A percentile compares a stretch with the other conserved stretches of the same genome.
These are phyloP conservation scores for Globisporangium okanoganense DNA, from an alignment of 352 stramenopile species.

Conservation along the genomic window DNA sequence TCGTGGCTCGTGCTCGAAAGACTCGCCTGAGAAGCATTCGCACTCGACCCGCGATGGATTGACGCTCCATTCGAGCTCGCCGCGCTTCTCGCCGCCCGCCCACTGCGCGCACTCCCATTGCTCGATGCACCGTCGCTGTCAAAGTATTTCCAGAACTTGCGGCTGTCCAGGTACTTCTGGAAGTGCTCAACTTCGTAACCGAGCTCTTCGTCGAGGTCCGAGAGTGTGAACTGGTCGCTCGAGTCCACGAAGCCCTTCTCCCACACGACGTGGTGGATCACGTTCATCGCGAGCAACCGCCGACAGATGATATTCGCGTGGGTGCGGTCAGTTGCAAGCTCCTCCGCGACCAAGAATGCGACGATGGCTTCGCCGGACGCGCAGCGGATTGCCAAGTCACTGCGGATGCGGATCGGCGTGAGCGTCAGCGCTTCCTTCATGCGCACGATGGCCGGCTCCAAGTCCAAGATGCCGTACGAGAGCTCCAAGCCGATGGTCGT, in stretches of 20 bases:
- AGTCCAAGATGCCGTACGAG: conserved; percentile 45
- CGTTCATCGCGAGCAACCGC: conserved; percentile 75
- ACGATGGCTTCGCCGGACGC: conserved; percentile 69
- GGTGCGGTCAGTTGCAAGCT: conserved; percentile 44
- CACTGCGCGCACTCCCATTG: conserved; percentile 20
- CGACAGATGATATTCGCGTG: conserved; percentile 52
- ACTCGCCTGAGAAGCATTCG: conserved; percentile 13
- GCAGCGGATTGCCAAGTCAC: conserved; percentile 55
- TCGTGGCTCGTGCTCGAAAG: conserved; percentile 8
- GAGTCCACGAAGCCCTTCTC: conserved; percentile 81
- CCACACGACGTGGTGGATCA: conserved; percentile 84
- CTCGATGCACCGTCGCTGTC: conserved; percentile 27
- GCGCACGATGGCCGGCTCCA: conserved; percentile 47
- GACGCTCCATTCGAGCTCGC: conserved; percentile 20
- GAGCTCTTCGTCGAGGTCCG: conserved; percentile 46
- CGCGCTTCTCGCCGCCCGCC: conserved; percentile 21
- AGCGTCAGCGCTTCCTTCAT: conserved; percentile 53
- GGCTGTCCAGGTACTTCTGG: conserved; percentile 75
- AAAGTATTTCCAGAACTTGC: conserved; percentile 82
- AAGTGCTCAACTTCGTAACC: conserved; percentile 75
- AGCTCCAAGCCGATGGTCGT: conserved; percentile 39
- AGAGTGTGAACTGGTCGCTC: conserved; percentile 68
- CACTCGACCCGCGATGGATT: conserved; percentile 9
- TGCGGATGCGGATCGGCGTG: conserved; percentile 65
- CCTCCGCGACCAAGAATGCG: conserved; percentile 52